Conservation (phyloP, 352 stramenopile species). For the Phytophthora chlamydospora region DNA sequence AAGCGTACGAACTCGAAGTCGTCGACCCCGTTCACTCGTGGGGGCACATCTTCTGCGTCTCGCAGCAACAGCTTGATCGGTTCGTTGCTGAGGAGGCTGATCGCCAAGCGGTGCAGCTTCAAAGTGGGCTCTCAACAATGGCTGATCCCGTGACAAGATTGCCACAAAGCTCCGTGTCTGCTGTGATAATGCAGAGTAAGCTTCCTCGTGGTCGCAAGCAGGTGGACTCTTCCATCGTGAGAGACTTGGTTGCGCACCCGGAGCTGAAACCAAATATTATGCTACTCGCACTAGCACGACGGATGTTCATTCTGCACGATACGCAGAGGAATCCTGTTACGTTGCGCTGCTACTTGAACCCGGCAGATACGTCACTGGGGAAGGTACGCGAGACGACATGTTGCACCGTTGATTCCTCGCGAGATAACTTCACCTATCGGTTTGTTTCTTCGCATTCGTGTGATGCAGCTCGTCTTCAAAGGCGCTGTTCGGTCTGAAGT, state of each 20-base stretch:
- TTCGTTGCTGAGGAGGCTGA: conserved; percentile 25
- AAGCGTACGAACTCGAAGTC: conserved; percentile 38
- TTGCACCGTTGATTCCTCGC: no score
- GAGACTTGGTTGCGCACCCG: conserved; percentile 24
- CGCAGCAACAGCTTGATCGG: conserved; percentile 16
- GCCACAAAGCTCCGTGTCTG: neutral
- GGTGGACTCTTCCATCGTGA: neutral
- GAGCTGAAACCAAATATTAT: conserved; percentile 18
- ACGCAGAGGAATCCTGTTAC: neutral
- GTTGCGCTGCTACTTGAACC: conserved; percentile 24
- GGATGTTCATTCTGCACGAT: conserved; percentile 19
- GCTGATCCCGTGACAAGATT: neutral
- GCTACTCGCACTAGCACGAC: conserved; percentile 22
- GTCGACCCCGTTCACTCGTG: conserved; percentile 23
- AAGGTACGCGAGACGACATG: conserved; percentile 31
- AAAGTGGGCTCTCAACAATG: neutral
- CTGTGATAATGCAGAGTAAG: neutral
- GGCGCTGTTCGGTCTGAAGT: conserved; percentile 24
- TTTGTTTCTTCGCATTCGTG: neutral
- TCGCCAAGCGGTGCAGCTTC: conserved; percentile 14
- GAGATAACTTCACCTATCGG: neutral
- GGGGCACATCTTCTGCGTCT: conserved; percentile 16
- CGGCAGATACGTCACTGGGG: conserved; percentile 45
- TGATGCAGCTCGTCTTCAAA: conserved; percentile 46
- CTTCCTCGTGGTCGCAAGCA: conserved; percentile 2